Evolutionary conservation across 495 filamentous ascomycete genomes (phyloP), one percentile per base, ranked within the genome.

Genomic region (Xylaria venustula): DNA sequence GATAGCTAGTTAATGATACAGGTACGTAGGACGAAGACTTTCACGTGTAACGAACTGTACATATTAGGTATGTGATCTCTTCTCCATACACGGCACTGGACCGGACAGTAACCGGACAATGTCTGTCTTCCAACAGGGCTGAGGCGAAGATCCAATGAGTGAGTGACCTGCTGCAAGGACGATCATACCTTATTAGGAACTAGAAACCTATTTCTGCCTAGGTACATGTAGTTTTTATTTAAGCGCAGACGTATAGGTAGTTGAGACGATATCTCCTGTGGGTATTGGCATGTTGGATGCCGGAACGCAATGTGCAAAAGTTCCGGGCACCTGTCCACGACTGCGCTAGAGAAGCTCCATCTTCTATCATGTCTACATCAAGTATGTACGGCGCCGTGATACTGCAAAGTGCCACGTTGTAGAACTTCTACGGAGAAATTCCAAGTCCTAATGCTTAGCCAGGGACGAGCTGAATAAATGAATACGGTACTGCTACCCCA

Each of bases 401-500:
- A 37, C 40, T 37, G 41, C 23, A 48, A 48, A 49, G 49, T 52
- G 49, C 58, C 58, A 60, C 49, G 58, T 61, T 54, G 58, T 61
- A 54, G 30, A 45, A 36, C 48, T 48, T 47, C 52, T 22, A 46
- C 48, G 30, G 34, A 36, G 23, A 36, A 30, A 41, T 28, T 36
- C 26, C 23, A 34, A 9, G 32, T 15, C 37, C 37, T 28, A 22
- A 45, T 3, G n/a, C 6, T 3, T 12, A 42, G 42, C 36, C 51
- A 54, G 51, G 51, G 51, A 52, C 36, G 36, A 54, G 51, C 51
- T 54, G 36, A 54, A 54, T 23, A 28, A 54, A 20, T n/a, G 23
- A 41, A 34, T 5, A 34, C 30, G 11, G 30, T 5, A 34, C 5
- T 11, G 11, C 30, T 34, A 5, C 30, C 5, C 11, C 5, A 11